Evolutionary conservation across 2,329 filamentous ascomycete species (phyloP).

Genomic region (Sclerotinia spermophila): DNA sequence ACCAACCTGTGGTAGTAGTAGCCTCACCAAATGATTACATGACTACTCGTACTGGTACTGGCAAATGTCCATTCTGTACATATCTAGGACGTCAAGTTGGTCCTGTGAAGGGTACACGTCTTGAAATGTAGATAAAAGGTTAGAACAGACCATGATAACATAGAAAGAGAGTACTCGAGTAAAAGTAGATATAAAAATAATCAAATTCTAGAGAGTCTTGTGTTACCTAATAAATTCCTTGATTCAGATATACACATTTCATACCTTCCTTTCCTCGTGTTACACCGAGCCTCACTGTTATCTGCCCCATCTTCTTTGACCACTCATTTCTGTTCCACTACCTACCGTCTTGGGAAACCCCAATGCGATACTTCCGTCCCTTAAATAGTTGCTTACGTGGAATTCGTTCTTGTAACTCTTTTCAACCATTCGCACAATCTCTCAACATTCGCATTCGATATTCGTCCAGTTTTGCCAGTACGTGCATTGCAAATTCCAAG

Average conservation of each 20-base stretch:
- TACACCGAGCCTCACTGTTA: conserved; percentile 12
- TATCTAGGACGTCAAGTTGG: neutral
- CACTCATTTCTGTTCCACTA: conserved; percentile 13
- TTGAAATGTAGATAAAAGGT: neutral
- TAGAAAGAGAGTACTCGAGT: neutral
- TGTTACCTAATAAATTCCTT: neutral
- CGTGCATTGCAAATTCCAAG: conserved; percentile 11
- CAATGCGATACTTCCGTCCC: conserved; percentile 32
- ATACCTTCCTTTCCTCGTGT: neutral
- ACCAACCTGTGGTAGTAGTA: neutral
- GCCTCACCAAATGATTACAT: neutral
- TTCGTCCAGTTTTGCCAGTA: conserved; percentile 23
- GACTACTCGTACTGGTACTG: too few relatives aligned
- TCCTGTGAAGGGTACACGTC: neutral
- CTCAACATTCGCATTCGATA: conserved; percentile 30
- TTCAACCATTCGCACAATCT: conserved; percentile 22
- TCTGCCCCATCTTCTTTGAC: conserved; percentile 16
- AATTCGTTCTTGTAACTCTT: conserved; percentile 6
- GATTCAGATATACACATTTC: neutral
- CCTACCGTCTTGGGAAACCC: conserved; percentile 13
- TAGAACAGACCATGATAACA: too few relatives aligned
- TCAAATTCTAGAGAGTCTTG: neutral
- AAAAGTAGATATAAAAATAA: neutral
- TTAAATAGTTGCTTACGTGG: conserved; percentile 25
- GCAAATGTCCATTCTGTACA: neutral